Conservation (phyloP, 1,139 yeast species). For the Saccharomycopsis phalli region DNA sequence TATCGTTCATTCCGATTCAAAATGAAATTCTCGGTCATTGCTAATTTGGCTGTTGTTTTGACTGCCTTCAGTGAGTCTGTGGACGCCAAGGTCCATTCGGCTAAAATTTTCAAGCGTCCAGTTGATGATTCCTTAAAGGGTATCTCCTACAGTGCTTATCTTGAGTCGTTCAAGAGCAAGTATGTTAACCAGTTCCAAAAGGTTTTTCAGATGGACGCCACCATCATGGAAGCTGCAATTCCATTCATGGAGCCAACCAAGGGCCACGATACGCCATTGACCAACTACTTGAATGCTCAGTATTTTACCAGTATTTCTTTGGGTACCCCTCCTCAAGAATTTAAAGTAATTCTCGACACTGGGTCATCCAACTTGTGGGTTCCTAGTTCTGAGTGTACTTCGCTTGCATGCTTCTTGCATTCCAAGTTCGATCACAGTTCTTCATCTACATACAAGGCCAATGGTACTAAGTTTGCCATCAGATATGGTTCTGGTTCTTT, state of each 20-base stretch:
- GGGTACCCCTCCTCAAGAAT: constrained; percentile 89
- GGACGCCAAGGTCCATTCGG: constrained; percentile 55
- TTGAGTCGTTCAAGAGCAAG: constrained; percentile 63
- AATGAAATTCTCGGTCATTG: constrained; percentile 52
- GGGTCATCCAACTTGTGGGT: constrained; percentile 98
- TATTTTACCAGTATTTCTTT: constrained; percentile 81
- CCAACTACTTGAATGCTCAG: constrained; percentile 91
- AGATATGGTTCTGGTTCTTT: constrained; percentile 89
- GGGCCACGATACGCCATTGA: constrained; percentile 64
- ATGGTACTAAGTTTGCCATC: constrained; percentile 78
- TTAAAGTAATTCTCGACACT: constrained; percentile 87
- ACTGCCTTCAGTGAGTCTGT: constrained; percentile 33
- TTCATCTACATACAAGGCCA: constrained; percentile 73
- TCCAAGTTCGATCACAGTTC: constrained; percentile 75
- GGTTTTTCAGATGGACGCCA: constrained; percentile 29
- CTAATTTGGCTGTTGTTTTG: constrained; percentile 58
- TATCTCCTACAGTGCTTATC: constrained; percentile 51
- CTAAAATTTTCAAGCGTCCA: constrained; percentile 57
- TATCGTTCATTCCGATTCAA: too few species aligned
- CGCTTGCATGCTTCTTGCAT: constrained; percentile 93
- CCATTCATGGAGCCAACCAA: constrained; percentile 34
- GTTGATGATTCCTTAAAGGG: constrained; percentile 54
- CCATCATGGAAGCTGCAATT: constrained; percentile 27
- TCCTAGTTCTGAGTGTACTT: constrained; percentile 79
- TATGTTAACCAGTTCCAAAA: constrained; percentile 51